These are phyloP conservation scores for Eremothecium cymbalariae DNA, from an alignment of 1,139 yeast genomes.

Conservation along the genomic window DNA sequence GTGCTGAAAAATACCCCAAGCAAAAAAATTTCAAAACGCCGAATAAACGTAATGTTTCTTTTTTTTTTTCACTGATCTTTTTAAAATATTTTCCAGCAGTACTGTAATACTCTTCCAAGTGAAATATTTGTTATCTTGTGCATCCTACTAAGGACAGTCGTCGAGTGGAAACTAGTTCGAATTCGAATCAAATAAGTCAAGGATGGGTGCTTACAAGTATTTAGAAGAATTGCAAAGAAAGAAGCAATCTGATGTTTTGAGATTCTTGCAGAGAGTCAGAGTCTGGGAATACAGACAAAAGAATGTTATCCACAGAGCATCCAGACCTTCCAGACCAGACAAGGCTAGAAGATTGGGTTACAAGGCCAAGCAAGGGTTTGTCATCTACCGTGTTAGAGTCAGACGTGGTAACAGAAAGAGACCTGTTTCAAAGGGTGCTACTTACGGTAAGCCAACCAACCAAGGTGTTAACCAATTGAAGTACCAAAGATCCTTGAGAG, in stretches of 20 bases:
- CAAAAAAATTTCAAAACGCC: no score
- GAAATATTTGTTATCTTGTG: no score
- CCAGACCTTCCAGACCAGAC: slow-evolving; percentile 99
- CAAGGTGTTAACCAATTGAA: slow-evolving; percentile 99
- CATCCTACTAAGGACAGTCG: no score
- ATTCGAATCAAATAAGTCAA: slow-evolving; percentile 4
- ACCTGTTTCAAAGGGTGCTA: slow-evolving; percentile 99
- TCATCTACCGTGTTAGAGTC: slow-evolving; percentile 96
- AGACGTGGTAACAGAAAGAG: slow-evolving; percentile 99
- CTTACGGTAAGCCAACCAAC: slow-evolving; percentile 99
- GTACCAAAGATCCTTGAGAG: slow-evolving; percentile 97
- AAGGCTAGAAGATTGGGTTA: slow-evolving; percentile 99
- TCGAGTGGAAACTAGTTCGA: no score
- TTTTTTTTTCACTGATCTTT: no score
- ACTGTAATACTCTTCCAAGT: no score
- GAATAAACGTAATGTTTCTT: no score
- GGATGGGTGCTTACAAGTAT: slow-evolving; percentile 99
- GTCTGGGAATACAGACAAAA: slow-evolving; percentile 99
- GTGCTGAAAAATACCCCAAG: no score
- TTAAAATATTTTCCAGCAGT: no score
- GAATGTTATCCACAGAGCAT: slow-evolving; percentile 97
- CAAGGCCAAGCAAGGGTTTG: slow-evolving; percentile 99
- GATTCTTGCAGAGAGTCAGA: slow-evolving; percentile 98
- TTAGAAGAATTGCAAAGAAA: slow-evolving; percentile 99
- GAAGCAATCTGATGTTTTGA: slow-evolving; percentile 99